A percentile compares a stretch with the other conserved stretches of the same genome.
These are phyloP conservation scores for Diaporthe vaccinii DNA, from an alignment of 2,329 filamentous ascomycete genomes.

Conservation along the genomic window DNA sequence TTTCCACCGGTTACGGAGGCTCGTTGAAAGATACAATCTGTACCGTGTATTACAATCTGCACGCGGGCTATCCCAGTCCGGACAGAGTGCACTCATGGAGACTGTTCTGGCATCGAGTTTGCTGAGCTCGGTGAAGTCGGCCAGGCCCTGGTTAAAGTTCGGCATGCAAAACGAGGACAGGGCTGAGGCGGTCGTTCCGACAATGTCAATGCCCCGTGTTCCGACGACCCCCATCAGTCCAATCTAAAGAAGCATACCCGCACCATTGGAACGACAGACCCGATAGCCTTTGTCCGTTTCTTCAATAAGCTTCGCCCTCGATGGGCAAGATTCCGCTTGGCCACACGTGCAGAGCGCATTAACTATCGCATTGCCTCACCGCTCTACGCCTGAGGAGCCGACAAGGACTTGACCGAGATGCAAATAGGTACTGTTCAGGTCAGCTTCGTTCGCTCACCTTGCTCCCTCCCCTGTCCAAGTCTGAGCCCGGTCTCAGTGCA, in stretches of 20 bases:
- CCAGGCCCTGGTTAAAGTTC: slow-evolving; percentile 31
- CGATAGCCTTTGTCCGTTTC: slow-evolving; percentile 29
- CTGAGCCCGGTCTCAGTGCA: slow-evolving; percentile 33
- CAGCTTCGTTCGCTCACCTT: slow-evolving; percentile 41
- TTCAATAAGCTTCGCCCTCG: slow-evolving; percentile 2
- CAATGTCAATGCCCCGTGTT: slow-evolving; percentile 20
- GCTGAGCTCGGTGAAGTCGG: slow-evolving; percentile 18
- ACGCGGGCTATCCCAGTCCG: background rate
- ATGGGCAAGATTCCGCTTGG: slow-evolving; percentile 24
- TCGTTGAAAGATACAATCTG: background rate
- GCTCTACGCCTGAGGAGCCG: slow-evolving; percentile 35
- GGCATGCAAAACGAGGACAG: slow-evolving; percentile 39
- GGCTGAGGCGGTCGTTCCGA: slow-evolving; percentile 38
- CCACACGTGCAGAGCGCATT: slow-evolving; percentile 12
- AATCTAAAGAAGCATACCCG: slow-evolving; percentile 26
- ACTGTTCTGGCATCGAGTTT: background rate
- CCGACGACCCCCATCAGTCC: slow-evolving; percentile 11
- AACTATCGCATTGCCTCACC: slow-evolving; percentile 34
- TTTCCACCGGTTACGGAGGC: background rate
- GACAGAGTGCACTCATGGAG: slow-evolving; percentile 1
- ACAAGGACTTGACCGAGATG: slow-evolving; percentile 39
- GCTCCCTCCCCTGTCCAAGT: slow-evolving; percentile 36
- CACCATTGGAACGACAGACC: slow-evolving; percentile 17
- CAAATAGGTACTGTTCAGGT: slow-evolving; percentile 33
- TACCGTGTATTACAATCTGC: background rate